Evolutionary conservation across 2,329 filamentous ascomycete genomes (phyloP).

Genomic region (Dendryphion nanum): DNA sequence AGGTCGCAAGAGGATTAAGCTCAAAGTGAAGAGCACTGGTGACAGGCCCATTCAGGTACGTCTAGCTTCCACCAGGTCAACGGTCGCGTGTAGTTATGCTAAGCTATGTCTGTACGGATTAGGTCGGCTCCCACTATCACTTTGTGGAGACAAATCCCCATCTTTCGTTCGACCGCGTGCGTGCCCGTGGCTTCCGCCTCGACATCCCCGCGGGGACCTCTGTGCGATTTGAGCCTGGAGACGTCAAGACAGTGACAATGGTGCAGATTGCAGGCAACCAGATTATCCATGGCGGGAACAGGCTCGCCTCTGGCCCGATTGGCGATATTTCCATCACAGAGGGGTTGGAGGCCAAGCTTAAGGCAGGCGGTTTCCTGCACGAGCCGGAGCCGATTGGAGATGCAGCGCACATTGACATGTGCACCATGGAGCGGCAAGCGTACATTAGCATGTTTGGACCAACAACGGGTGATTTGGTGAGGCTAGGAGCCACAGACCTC

Average conservation of each 20-base stretch:
- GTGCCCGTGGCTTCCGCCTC: conserved; percentile 79
- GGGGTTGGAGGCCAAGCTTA: conserved; percentile 66
- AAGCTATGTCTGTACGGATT: too few species aligned
- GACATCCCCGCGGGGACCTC: conserved; percentile 91
- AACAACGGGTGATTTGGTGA: conserved; percentile 81
- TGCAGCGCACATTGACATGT: conserved; percentile 57
- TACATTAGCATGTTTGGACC: conserved; percentile 92
- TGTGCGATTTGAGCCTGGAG: conserved; percentile 90
- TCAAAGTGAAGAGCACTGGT: conserved; percentile 81
- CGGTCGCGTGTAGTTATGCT: too few species aligned
- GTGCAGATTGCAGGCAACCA: conserved; percentile 83
- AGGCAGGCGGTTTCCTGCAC: conserved; percentile 76
- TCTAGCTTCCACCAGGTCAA: not conserved
- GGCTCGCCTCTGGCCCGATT: conserved; percentile 70
- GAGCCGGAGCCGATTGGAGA: conserved; percentile 63
- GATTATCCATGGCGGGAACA: conserved; percentile 82
- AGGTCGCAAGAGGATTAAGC: conserved; percentile 67
- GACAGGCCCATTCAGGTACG: conserved; percentile 84
- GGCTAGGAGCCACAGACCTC: conserved; percentile 78
- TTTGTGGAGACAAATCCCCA: conserved; percentile 93
- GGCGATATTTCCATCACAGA: conserved; percentile 60
- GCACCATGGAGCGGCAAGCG: conserved; percentile 71
- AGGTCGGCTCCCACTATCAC: conserved; percentile 90
- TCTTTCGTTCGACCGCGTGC: conserved; percentile 80
- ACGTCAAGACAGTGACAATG: conserved; percentile 83